Percentiles rank a stretch among this genome's conserved stretches.
Conservation (phyloP, 169 alveolate species). For the Plasmodium chabaudi region DNA sequence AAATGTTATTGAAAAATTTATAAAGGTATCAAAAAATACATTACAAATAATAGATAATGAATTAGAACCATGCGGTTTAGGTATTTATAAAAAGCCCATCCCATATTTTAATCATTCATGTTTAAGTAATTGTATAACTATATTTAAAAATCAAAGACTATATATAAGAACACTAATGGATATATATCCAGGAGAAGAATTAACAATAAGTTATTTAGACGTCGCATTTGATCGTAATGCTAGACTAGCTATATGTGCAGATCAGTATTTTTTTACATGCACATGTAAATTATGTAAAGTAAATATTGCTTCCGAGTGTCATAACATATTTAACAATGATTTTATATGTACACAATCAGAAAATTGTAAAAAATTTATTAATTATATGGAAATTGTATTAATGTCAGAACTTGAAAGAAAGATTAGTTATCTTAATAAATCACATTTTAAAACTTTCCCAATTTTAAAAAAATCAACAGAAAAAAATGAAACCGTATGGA, state of each 20-base stretch:
- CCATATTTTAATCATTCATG: constrained; percentile 73
- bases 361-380: constrained; percentile 57
- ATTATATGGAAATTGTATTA: constrained; percentile 47
- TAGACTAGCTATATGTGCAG: constrained; percentile 48
- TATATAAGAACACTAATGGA: constrained; percentile 53
- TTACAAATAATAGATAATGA: constrained; percentile 67
- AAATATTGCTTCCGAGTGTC: constrained; percentile 49
- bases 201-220: constrained; percentile 56
- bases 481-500: constrained; percentile 29
- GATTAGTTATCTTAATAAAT: constrained; percentile 40
- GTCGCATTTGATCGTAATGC: constrained; percentile 58
- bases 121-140: constrained; percentile 67
- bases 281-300: constrained; percentile 71
- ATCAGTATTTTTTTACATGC: constrained; percentile 68
- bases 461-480: constrained; percentile 50
- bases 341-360: constrained; percentile 61
- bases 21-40: constrained; percentile 55
- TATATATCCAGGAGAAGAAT: constrained; percentile 72
- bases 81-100: constrained; percentile 51
- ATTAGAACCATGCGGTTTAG: constrained; percentile 66
- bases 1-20: constrained; percentile 56
- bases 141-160: constrained; percentile 50
- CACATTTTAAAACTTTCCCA: constrained; percentile 42
- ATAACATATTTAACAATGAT: constrained; percentile 49
- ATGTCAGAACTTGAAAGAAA: constrained; percentile 60